Evolutionary conservation across 768 basidiomycete genomes (phyloP).

Genomic region (Podaxis rugospora): DNA sequence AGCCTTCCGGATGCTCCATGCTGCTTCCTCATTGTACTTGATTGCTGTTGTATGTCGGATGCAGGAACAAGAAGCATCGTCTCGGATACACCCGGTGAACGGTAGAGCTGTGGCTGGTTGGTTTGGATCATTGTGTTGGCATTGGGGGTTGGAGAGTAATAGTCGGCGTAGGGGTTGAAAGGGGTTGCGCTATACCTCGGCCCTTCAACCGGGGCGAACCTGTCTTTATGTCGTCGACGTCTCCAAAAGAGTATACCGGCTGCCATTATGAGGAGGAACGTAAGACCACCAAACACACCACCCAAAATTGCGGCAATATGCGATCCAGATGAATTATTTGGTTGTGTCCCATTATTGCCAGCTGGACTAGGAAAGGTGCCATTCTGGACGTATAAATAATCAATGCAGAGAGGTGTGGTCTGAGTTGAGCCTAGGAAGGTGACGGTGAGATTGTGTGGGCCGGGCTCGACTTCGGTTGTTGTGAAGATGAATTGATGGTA

Average conservation of each 20-base stretch:
- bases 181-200: not conserved
- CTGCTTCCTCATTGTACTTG: not conserved
- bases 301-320: conserved; percentile 18
- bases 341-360: not conserved
- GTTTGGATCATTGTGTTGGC: not conserved
- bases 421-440: conserved; percentile 16
- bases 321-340: not conserved
- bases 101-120: not conserved
- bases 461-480: conserved; percentile 16
- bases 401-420: conserved; percentile 22
- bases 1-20: not conserved
- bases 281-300: conserved; percentile 19
- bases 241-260: conserved; percentile 12
- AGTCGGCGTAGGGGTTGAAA: not conserved
- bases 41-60: not conserved
- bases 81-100: not conserved
- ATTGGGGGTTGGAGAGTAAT: not conserved
- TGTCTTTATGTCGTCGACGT: conserved; percentile 6
- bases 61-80: not conserved
- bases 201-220: not conserved
- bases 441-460: conserved; percentile 21
- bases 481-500: conserved; percentile 24
- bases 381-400: conserved; percentile 22
- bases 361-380: conserved; percentile 5
- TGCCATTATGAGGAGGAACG: conserved; percentile 13